Percentiles rank a stretch among this genome's conserved stretches.
Evolutionary conservation across 495 filamentous ascomycete species (phyloP).

Genomic region (Trichoderma gamsii): DNA sequence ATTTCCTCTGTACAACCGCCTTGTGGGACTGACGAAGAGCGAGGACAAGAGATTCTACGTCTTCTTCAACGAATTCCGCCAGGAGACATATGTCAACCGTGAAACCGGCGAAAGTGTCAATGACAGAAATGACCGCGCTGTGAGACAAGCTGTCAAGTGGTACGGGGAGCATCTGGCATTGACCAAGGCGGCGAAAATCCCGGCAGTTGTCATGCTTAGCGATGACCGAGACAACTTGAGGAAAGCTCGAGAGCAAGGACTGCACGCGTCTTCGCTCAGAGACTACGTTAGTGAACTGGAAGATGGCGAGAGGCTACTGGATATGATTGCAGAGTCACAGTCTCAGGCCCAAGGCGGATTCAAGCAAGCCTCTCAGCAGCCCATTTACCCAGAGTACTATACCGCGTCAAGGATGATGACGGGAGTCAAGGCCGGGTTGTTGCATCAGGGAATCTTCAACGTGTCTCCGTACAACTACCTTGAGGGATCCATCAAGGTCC

Average conservation of each 20-base stretch:
- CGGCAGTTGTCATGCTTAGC: conserved; percentile 84
- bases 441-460: conserved; percentile 93
- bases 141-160: conserved; percentile 81
- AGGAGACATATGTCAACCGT: conserved; percentile 79
- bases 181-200: conserved; percentile 54
- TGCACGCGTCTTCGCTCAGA: conserved; percentile 58
- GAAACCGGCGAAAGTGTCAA: conserved; percentile 82
- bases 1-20: conserved; percentile 87
- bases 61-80: conserved; percentile 96
- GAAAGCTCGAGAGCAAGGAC: conserved; percentile 71
- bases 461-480: conserved; percentile 97
- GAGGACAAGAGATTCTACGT: conserved; percentile 96
- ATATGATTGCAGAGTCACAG: conserved; percentile 80
- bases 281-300: conserved; percentile 81
- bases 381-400: conserved; percentile 75
- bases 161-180: conserved; percentile 73
- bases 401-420: conserved; percentile 93
- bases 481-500: conserved; percentile 83
- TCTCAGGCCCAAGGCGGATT: conserved; percentile 60
- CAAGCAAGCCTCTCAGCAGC: conserved; percentile 54
- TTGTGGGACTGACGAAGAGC: conserved; percentile 82
- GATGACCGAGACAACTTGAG: conserved; percentile 83
- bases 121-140: conserved; percentile 90
- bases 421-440: conserved; percentile 71
- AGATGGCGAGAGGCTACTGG: conserved; percentile 76